phyloP scores from a whole-genome alignment of 192 early-diverging fungal species.

The Entomortierella lignicola region DNA sequence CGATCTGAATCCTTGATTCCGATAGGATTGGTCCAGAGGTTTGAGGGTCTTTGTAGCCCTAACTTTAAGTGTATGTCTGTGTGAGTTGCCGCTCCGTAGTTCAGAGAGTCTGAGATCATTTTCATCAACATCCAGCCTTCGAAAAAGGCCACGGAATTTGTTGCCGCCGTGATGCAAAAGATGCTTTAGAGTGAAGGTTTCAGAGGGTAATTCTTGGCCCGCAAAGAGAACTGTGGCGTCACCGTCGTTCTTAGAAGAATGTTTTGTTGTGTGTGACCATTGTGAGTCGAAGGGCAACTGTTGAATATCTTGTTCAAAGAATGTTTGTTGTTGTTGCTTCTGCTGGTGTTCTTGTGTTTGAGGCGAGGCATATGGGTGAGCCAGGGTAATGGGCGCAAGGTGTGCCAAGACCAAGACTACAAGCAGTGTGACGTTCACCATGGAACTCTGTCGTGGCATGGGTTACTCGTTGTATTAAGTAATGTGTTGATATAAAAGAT shows the following conservation, averaged over 20 bases:
- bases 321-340: neutral
- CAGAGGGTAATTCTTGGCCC: slow-evolving; percentile 7
- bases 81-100: slow-evolving; percentile 16
- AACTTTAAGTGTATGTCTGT: slow-evolving; percentile 33
- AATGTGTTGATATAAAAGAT: neutral
- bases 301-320: neutral
- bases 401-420: slow-evolving; percentile 20
- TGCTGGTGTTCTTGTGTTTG: neutral
- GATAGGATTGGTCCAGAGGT: slow-evolving; percentile 26
- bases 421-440: slow-evolving; percentile 18
- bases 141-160: slow-evolving; percentile 44
- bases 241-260: too few relatives aligned
- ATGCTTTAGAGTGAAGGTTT: slow-evolving; percentile 47
- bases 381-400: slow-evolving; percentile 6
- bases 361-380: slow-evolving; percentile 10
- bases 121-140: slow-evolving; percentile 29
- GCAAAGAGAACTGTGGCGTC: neutral
- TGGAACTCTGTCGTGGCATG: slow-evolving; percentile 15
- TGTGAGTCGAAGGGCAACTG: slow-evolving; percentile 4
- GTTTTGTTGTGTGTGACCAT: neutral
- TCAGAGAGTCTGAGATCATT: slow-evolving; percentile 13
- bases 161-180: slow-evolving; percentile 50
- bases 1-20: slow-evolving; percentile 38
- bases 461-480: neutral
- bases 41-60: slow-evolving; percentile 13